Evolutionary conservation across 148 eudicot species (phyloP).

Genomic region (Bassia scoparia): DNA sequence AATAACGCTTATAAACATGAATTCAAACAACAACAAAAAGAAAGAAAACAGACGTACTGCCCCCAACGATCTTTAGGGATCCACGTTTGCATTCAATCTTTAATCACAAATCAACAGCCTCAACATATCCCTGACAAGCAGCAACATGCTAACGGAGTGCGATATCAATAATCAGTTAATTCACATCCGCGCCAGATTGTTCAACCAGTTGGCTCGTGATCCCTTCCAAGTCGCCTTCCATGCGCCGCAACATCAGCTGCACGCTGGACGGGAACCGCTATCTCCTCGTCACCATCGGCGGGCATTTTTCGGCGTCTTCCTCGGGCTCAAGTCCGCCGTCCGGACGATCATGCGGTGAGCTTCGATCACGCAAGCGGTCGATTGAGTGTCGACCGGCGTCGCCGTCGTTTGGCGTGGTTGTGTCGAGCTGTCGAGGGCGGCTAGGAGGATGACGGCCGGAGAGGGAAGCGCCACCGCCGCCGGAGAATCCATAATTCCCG

Average conservation of each 20-base stretch:
- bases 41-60: slow-evolving; percentile 62
- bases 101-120: slow-evolving; percentile 54
- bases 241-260: slow-evolving; percentile 66
- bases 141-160: slow-evolving; percentile 87
- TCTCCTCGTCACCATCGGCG: slow-evolving; percentile 20
- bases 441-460: slow-evolving; percentile 70
- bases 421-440: slow-evolving; percentile 26
- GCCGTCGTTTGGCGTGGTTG: slow-evolving; percentile 19
- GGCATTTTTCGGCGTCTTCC: slow-evolving; percentile 16
- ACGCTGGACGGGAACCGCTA: slow-evolving; percentile 49
- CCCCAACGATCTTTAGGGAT: slow-evolving; percentile 94
- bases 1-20: background rate
- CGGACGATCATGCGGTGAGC: slow-evolving; percentile 26
- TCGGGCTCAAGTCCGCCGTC: slow-evolving; percentile 23
- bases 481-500: slow-evolving; percentile 24
- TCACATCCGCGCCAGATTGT: slow-evolving; percentile 50
- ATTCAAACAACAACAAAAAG: background rate
- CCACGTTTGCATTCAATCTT: slow-evolving; percentile 57
- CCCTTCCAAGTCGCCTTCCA: slow-evolving; percentile 77
- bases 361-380: slow-evolving; percentile 28
- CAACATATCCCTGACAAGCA: slow-evolving; percentile 73
- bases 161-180: slow-evolving; percentile 70
- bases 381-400: background rate
- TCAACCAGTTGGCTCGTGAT: slow-evolving; percentile 63
- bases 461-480: slow-evolving; percentile 41